Evolutionary conservation across 225 moss, liverwort and hornwort genomes (phyloP).

Genomic region (Pleurozium schreberi): DNA sequence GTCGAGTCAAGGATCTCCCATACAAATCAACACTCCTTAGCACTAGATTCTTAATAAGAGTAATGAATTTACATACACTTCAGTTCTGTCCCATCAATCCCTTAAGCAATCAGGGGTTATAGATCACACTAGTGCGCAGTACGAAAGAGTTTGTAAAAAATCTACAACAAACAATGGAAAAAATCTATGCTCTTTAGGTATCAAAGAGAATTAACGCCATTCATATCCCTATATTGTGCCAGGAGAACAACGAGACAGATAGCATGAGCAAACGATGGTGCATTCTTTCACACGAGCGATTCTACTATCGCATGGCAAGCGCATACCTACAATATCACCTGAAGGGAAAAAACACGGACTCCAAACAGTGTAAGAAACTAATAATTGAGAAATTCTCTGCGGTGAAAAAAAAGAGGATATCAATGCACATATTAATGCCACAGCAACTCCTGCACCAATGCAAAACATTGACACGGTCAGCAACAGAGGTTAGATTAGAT

Average conservation of each 20-base stretch:
- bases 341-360: not conserved
- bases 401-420: conserved; percentile 45
- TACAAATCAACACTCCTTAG: not conserved
- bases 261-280: not conserved
- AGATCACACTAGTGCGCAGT: not conserved
- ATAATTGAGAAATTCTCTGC: not conserved
- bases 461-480: conserved; percentile 10
- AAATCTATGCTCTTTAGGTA: not conserved
- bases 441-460: conserved; percentile 68
- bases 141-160: not conserved
- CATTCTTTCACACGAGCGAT: not conserved
- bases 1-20: conserved; percentile 48
- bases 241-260: not conserved
- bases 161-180: not conserved
- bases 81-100: not conserved
- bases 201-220: not conserved
- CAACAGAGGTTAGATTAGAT: not conserved
- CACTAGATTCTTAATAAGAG: not conserved
- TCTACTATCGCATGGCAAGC: not conserved
- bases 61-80: not conserved
- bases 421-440: conserved; percentile 91
- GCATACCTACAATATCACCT: not conserved
- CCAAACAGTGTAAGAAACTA: not conserved
- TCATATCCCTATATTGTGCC: not conserved
- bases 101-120: not conserved